These are phyloP conservation scores for Senecio squalidus DNA, from an alignment of 140 eudicot species.

Conservation along the genomic window DNA sequence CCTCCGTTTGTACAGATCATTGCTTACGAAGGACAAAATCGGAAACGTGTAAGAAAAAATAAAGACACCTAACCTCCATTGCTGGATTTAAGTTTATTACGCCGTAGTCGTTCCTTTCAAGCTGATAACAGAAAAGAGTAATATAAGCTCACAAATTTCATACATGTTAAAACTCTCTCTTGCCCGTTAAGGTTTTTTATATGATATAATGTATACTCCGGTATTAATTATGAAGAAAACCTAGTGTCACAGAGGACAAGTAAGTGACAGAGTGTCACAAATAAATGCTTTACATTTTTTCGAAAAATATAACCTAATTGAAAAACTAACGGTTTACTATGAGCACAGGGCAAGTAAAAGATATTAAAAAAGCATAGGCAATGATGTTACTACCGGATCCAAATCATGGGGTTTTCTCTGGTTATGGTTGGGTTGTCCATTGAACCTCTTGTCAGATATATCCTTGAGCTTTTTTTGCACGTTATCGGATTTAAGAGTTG, in stretches of 20 bases:
- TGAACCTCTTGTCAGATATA: conserved; percentile 87
- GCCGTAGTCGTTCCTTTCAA: conserved; percentile 44
- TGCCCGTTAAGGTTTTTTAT: background rate
- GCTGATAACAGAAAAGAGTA: conserved; percentile 35
- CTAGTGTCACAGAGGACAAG: background rate
- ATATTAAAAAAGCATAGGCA: conserved; percentile 15
- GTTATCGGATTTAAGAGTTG: conserved; percentile 82
- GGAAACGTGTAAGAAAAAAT: no score
- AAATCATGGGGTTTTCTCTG: no score
- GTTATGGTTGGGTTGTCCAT: no score
- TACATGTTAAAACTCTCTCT: background rate
- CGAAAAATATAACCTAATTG: background rate
- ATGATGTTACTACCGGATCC: conserved; percentile 39
- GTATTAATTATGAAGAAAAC: background rate
- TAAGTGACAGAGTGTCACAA: no score
- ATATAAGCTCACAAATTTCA: conserved; percentile 8
- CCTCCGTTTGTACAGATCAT: background rate
- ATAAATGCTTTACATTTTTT: conserved; percentile 1
- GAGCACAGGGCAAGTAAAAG: background rate
- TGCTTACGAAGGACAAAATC: background rate
- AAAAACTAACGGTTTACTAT: background rate
- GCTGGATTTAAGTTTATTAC: conserved; percentile 35
- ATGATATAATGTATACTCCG: background rate
- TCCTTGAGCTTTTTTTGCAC: conserved; percentile 77
- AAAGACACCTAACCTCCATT: conserved; percentile 54